Percentiles rank a stretch among this genome's conserved stretches.
These are phyloP conservation scores for Furcasterigmium furcatum DNA, from an alignment of 2,329 filamentous ascomycete species.

Conservation along the genomic window DNA sequence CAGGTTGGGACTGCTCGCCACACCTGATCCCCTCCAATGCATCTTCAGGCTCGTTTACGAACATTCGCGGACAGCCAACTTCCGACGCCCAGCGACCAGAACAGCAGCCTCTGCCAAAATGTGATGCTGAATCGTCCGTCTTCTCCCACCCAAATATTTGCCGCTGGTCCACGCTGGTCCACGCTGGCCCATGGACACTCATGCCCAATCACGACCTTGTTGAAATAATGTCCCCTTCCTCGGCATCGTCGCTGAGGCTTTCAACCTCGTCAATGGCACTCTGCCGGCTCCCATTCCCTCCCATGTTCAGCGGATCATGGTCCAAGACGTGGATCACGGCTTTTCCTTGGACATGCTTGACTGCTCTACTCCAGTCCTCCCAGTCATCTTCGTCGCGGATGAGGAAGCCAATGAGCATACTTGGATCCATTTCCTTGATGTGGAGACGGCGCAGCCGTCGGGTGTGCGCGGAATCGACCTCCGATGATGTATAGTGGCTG, in stretches of 20 bases:
- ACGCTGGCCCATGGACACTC: too few relatives aligned
- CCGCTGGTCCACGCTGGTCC: too few relatives aligned
- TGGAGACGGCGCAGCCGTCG: conserved; percentile 78
- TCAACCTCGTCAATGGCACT: conserved; percentile 88
- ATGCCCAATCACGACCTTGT: too few relatives aligned
- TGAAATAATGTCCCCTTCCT: conserved; percentile 35
- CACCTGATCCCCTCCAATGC: too few relatives aligned
- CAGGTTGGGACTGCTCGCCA: too few relatives aligned
- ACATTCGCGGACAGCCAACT: too few relatives aligned
- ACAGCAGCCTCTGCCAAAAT: too few relatives aligned
- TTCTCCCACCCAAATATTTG: too few relatives aligned
- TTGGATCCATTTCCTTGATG: conserved; percentile 92
- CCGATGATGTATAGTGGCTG: conserved; percentile 62
- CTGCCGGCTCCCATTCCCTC: conserved; percentile 55
- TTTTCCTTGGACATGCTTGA: conserved; percentile 76
- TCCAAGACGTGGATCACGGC: conserved; percentile 82
- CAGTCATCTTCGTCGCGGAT: conserved; percentile 82
- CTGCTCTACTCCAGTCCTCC: conserved; percentile 73
- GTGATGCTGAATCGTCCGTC: too few relatives aligned
- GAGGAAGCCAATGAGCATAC: conserved; percentile 93
- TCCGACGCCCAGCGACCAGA: too few relatives aligned
- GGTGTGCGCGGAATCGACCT: conserved; percentile 84
- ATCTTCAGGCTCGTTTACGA: too few relatives aligned
- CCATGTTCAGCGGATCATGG: conserved; percentile 55
- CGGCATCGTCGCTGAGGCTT: conserved; percentile 68